phyloP scores from a whole-genome alignment of 345 rosid genomes.

The Cardamine resedifolia region DNA sequence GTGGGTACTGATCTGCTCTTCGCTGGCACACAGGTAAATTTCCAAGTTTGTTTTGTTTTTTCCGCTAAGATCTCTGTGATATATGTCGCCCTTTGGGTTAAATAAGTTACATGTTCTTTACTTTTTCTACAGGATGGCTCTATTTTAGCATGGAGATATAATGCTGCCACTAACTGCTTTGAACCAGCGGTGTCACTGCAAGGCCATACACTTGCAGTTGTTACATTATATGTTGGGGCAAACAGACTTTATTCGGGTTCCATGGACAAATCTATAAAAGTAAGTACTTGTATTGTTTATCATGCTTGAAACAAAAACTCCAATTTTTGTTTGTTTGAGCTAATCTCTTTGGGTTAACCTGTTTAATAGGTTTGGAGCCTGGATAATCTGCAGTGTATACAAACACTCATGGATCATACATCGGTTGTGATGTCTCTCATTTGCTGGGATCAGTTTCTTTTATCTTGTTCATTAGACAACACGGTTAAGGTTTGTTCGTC shows the following conservation, averaged over 20 bases:
- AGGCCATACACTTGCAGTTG: conserved; percentile 74
- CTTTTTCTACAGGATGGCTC: conserved; percentile 65
- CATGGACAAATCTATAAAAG: conserved; percentile 87
- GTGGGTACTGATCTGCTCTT: conserved; percentile 84
- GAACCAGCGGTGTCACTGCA: conserved; percentile 81
- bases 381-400: conserved; percentile 86
- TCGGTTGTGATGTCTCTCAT: conserved; percentile 93
- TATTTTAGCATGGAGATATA: conserved; percentile 88
- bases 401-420: conserved; percentile 72
- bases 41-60: neutral
- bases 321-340: conserved; percentile 2
- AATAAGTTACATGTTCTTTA: neutral
- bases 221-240: conserved; percentile 87
- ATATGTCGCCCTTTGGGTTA: neutral
- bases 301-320: neutral
- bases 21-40: conserved; percentile 82
- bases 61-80: neutral
- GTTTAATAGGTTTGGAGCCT: conserved; percentile 79
- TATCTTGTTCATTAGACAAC: conserved; percentile 92
- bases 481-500: conserved; percentile 66
- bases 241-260: conserved; percentile 94
- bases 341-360: neutral
- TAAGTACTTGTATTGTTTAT: conserved; percentile 33
- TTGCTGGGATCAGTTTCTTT: conserved; percentile 98
- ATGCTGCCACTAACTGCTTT: conserved; percentile 58